Percentiles rank a stretch among this genome's conserved stretches.
These are phyloP conservation scores for Rhodotorula kratochvilovae DNA, from an alignment of 768 basidiomycete species.

Conservation along the genomic window DNA sequence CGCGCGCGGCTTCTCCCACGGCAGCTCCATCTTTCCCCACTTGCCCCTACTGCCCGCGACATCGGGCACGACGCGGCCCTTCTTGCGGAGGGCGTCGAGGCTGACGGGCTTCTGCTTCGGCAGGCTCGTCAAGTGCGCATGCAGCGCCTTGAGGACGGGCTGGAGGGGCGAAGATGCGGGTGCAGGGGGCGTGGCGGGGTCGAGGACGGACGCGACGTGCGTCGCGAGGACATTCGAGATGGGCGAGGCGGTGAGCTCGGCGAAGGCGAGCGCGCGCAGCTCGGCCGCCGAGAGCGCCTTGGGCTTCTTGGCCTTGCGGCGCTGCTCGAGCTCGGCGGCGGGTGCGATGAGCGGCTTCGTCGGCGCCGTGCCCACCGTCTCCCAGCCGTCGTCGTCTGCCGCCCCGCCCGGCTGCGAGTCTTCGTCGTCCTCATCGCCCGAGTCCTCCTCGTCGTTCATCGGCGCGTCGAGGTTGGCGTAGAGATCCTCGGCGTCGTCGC, in stretches of 20 bases:
- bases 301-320: conserved; percentile 24
- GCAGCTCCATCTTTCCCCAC: conserved; percentile 27
- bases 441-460: conserved; percentile 32
- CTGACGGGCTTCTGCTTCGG: conserved; percentile 21
- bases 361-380: conserved; percentile 5
- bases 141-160: conserved; percentile 33
- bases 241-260: conserved; percentile 37
- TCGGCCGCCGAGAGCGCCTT: conserved; percentile 34
- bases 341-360: not conserved
- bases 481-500: conserved; percentile 37
- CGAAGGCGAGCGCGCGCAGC: conserved; percentile 38
- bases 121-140: conserved; percentile 27
- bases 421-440: conserved; percentile 2
- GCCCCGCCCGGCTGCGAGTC: conserved; percentile 11
- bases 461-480: conserved; percentile 9
- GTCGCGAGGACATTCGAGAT: conserved; percentile 36
- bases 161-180: conserved; percentile 26
- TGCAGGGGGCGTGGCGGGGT: conserved; percentile 27
- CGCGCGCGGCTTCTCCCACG: conserved; percentile 30
- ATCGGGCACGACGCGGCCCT: conserved; percentile 25
- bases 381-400: conserved; percentile 14
- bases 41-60: conserved; percentile 35
- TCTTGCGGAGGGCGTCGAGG: conserved; percentile 21
- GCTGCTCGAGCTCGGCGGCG: conserved; percentile 19
- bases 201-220: conserved; percentile 21